Percentiles rank a stretch among this genome's conserved stretches.
Conservation (phyloP, 164 flowering plant genomes). For the Kingdonia uniflora region DNA sequence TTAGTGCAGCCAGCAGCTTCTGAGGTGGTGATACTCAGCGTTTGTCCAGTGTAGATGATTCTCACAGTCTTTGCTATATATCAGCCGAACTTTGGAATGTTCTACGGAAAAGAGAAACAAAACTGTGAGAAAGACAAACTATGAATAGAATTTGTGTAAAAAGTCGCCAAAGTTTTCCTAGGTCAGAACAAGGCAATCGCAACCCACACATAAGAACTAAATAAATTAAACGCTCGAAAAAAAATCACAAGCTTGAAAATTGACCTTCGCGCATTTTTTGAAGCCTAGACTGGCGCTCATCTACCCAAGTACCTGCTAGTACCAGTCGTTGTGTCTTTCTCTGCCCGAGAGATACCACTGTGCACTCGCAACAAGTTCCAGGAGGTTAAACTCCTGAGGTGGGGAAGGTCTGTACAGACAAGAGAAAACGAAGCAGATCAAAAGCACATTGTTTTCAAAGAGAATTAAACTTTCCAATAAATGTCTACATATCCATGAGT, state of each 20-base stretch:
- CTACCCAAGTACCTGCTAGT: constrained; percentile 84
- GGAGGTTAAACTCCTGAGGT: constrained; percentile 68
- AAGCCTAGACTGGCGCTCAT: constrained; percentile 70
- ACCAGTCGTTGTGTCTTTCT: constrained; percentile 64
- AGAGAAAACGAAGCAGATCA: constrained; percentile 5
- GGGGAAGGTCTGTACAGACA: constrained; percentile 65
- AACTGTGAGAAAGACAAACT: neutral
- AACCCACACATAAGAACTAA: no score
- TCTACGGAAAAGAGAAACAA: constrained; percentile 33
- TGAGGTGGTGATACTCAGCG: constrained; percentile 13
- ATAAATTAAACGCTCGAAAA: no score
- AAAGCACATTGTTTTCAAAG: neutral
- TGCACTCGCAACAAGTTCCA: constrained; percentile 88
- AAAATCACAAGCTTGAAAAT: no score
- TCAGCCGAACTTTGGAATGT: constrained; percentile 72
- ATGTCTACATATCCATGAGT: no score
- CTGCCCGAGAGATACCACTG: constrained; percentile 87
- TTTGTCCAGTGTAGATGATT: constrained; percentile 16
- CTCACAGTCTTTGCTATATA: constrained; percentile 32
- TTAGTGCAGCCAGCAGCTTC: constrained; percentile 41
- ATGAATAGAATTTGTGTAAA: no score
- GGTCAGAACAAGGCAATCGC: no score
- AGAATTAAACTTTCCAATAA: no score
- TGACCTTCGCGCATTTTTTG: constrained; percentile 82
- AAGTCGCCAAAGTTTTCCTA: no score